Evolutionary conservation across 208 protist species (phyloP).

Genomic region (Porcisia hertigi): DNA sequence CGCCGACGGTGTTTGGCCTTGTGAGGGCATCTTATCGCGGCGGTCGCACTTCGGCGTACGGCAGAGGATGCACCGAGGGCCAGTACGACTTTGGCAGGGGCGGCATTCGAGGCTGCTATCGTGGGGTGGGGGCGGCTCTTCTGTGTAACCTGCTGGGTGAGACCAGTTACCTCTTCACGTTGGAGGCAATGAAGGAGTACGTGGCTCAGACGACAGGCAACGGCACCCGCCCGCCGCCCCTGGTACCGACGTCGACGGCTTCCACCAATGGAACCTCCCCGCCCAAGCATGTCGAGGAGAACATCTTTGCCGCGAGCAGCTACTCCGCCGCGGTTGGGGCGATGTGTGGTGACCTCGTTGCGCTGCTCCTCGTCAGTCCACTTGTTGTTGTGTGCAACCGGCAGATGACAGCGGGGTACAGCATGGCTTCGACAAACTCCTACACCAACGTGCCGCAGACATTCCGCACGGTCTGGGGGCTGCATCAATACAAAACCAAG

Average conservation of each 20-base stretch:
- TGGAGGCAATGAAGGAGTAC: conserved; percentile 73
- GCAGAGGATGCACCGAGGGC: conserved; percentile 1
- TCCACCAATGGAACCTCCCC: neutral
- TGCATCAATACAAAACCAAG: conserved; percentile 32
- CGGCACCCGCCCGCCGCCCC: too few species aligned
- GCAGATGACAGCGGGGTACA: conserved; percentile 85
- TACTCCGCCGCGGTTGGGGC: conserved; percentile 57
- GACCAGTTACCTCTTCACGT: conserved; percentile 68
- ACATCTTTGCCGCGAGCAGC: conserved; percentile 38
- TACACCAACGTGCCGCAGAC: conserved; percentile 54
- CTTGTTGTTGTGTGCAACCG: conserved; percentile 72
- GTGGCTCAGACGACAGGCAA: conserved; percentile 19
- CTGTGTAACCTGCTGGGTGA: conserved; percentile 77
- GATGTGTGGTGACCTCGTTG: conserved; percentile 70
- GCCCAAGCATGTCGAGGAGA: neutral
- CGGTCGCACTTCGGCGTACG: conserved; percentile 35
- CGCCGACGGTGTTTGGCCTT: conserved; percentile 50
- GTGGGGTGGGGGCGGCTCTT: conserved; percentile 71
- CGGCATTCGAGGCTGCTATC: conserved; percentile 69
- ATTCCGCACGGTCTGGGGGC: conserved; percentile 43
- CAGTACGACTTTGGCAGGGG: conserved; percentile 45
- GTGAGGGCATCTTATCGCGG: conserved; percentile 60
- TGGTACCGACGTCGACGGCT: neutral
- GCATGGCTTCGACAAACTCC: conserved; percentile 54
- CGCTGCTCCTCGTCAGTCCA: conserved; percentile 68